Percentiles rank a stretch among this genome's conserved stretches.
Evolutionary conservation across 2,329 filamentous ascomycete genomes (phyloP).

Genomic region (Aurifilum marmelostoma): DNA sequence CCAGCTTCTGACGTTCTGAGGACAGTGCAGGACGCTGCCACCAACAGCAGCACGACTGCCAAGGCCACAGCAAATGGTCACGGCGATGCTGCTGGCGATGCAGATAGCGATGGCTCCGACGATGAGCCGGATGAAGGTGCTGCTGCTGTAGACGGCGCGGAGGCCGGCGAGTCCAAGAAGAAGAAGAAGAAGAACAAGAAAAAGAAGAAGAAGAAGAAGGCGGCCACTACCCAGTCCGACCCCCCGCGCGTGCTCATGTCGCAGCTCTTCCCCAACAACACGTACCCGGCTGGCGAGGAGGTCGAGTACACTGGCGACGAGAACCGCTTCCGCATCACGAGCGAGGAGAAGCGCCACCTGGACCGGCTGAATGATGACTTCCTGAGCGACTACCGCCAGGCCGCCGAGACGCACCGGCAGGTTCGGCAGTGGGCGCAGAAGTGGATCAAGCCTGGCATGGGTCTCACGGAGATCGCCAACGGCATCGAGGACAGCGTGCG

Average conservation of each 20-base stretch:
- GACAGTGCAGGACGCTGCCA: conserved; percentile 46
- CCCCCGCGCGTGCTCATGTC: conserved; percentile 76
- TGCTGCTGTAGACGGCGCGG: conserved; percentile 43
- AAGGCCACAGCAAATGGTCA: conserved; percentile 44
- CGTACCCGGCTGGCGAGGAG: conserved; percentile 78
- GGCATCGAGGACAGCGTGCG: conserved; percentile 81
- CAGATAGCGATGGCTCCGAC: conserved; percentile 55
- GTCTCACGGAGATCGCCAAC: conserved; percentile 77
- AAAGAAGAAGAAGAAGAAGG: conserved; percentile 71
- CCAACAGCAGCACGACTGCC: conserved; percentile 44
- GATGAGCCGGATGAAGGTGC: conserved; percentile 53
- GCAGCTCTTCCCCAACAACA: conserved; percentile 71
- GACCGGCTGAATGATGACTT: conserved; percentile 81
- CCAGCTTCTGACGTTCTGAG: conserved; percentile 14
- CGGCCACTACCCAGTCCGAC: conserved; percentile 71
- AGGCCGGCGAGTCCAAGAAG: conserved; percentile 60
- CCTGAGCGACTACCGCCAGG: conserved; percentile 76
- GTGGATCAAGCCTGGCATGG: conserved; percentile 78
- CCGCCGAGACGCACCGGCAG: conserved; percentile 78
- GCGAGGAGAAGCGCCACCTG: conserved; percentile 81
- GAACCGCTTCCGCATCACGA: conserved; percentile 78
- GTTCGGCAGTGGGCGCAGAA: conserved; percentile 80
- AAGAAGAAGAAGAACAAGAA: conserved; percentile 88
- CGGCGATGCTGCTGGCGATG: conserved; percentile 38
- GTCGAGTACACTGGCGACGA: conserved; percentile 73